Conservation (phyloP, 306 rosid species). For the Rosa persica region DNA sequence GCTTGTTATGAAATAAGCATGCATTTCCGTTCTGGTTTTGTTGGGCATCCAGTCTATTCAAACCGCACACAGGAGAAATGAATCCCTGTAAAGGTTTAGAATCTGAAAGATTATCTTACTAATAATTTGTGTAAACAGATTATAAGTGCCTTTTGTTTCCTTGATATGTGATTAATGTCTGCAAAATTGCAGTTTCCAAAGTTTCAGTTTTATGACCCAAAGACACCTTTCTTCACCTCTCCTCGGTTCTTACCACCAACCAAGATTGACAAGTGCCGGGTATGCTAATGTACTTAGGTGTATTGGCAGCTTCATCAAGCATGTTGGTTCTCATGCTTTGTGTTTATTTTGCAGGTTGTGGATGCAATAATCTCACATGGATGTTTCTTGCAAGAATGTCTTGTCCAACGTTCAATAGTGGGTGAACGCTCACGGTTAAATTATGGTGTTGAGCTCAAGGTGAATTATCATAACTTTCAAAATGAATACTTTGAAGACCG, state of each 20-base stretch:
- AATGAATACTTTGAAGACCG: neutral
- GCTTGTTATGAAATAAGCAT: neutral
- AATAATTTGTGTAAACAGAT: neutral
- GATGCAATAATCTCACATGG: constrained; percentile 95
- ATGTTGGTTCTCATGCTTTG: constrained; percentile 28
- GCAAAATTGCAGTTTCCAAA: constrained; percentile 51
- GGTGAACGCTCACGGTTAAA: constrained; percentile 89
- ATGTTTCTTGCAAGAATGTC: constrained; percentile 78
- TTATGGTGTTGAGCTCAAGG: constrained; percentile 79
- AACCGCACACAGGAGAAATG: neutral
- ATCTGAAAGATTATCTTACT: neutral
- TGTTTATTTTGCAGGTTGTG: constrained; percentile 50
- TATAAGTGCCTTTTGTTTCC: neutral
- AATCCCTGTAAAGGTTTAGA: neutral
- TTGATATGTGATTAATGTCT: constrained; percentile 26
- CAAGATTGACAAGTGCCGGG: constrained; percentile 82
- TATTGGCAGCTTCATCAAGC: constrained; percentile 11
- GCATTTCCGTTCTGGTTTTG: neutral
- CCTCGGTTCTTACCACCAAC: constrained; percentile 95
- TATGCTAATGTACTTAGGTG: constrained; percentile 28
- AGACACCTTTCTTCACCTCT: constrained; percentile 85
- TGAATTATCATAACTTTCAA: constrained; percentile 27
- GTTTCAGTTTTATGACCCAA: constrained; percentile 83
- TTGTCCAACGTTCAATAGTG: constrained; percentile 61
- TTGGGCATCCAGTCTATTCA: neutral